Evolutionary conservation across 352 stramenopile species (phyloP).

Genomic region (Paralagenidium karlingii): DNA sequence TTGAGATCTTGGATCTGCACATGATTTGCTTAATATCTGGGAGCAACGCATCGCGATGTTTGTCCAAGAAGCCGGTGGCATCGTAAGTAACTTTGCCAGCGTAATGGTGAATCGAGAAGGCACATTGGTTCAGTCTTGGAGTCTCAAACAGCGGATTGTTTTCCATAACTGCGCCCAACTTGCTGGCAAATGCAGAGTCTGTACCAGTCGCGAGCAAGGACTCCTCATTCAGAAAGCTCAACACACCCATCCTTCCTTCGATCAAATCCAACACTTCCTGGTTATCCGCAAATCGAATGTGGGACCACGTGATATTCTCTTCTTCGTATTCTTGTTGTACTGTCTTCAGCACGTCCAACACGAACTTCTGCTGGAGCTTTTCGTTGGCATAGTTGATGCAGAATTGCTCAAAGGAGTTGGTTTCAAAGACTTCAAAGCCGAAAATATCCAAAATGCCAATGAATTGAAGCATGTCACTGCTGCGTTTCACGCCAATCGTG

Average conservation of each 20-base stretch:
- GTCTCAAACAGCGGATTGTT: slow-evolving; percentile 80
- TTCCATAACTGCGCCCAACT: slow-evolving; percentile 78
- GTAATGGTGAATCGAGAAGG: slow-evolving; percentile 81
- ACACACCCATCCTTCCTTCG: slow-evolving; percentile 78
- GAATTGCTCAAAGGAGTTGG: slow-evolving; percentile 88
- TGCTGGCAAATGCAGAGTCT: slow-evolving; percentile 80
- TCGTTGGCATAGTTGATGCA: slow-evolving; percentile 92
- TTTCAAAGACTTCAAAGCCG: slow-evolving; percentile 86
- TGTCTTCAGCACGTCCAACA: slow-evolving; percentile 88
- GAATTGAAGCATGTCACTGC: slow-evolving; percentile 30
- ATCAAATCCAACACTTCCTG: slow-evolving; percentile 86
- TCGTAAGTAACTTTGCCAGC: slow-evolving; percentile 80
- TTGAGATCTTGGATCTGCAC: slow-evolving; percentile 45
- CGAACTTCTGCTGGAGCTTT: slow-evolving; percentile 84
- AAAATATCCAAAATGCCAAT: slow-evolving; percentile 93
- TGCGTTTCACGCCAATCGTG: slow-evolving; percentile 62
- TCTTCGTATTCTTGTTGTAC: slow-evolving; percentile 86
- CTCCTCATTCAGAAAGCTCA: slow-evolving; percentile 87
- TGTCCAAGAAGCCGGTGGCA: slow-evolving; percentile 69
- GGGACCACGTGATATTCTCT: slow-evolving; percentile 85
- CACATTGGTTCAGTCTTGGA: slow-evolving; percentile 66
- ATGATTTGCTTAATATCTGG: slow-evolving; percentile 81
- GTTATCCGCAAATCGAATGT: slow-evolving; percentile 86
- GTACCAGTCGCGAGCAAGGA: slow-evolving; percentile 71
- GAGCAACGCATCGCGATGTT: slow-evolving; percentile 73